Conservation (phyloP, 306 rosid species). For the Dryas drummondii region DNA sequence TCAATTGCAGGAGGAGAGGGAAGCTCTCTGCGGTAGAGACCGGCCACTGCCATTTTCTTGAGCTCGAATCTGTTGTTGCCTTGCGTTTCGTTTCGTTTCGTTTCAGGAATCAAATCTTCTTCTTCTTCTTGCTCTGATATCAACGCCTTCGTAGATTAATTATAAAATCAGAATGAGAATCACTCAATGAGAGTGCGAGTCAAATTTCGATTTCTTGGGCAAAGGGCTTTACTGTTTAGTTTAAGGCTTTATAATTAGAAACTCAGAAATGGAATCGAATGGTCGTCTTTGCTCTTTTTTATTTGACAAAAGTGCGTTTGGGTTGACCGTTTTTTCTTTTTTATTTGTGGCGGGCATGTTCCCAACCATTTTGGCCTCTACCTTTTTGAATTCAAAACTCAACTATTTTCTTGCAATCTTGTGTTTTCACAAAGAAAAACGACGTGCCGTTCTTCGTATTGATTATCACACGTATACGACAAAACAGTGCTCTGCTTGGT, state of each 20-base stretch:
- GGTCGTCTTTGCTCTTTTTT: neutral
- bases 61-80: neutral
- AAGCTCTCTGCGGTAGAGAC: constrained; percentile 61
- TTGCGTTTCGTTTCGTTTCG: no score
- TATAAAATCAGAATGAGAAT: neutral
- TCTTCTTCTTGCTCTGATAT: no score
- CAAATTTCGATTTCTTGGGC: neutral
- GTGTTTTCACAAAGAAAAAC: no score
- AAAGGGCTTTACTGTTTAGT: neutral
- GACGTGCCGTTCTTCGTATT: neutral
- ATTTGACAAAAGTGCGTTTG: neutral
- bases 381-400: constrained; percentile 1
- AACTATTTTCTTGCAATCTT: no score
- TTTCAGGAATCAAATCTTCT: no score
- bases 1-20: constrained; percentile 74
- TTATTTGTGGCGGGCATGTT: constrained; percentile 11
- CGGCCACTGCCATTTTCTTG: constrained; percentile 41
- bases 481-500: neutral
- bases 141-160: no score
- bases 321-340: neutral
- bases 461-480: no score
- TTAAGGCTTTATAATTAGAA: neutral
- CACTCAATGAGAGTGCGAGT: neutral
- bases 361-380: neutral
- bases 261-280: neutral